Evolutionary conservation across 768 basidiomycete species (phyloP).

Genomic region (Lentinula raphanica): DNA sequence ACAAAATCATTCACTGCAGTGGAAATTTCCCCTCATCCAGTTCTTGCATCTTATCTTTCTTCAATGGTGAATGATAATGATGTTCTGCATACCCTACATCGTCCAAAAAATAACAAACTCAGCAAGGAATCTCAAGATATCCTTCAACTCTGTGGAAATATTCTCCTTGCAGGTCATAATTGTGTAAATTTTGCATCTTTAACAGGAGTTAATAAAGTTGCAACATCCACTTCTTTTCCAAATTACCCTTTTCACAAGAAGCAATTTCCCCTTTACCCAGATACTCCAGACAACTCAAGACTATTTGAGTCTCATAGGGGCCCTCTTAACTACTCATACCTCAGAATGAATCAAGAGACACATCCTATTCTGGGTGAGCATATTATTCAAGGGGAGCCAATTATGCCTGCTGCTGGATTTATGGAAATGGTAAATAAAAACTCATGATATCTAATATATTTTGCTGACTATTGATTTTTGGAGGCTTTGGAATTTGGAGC

Average conservation of each 20-base stretch:
- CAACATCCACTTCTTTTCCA: too few species aligned
- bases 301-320: slow-evolving; percentile 24
- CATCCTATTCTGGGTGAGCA: slow-evolving; percentile 35
- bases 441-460: too few species aligned
- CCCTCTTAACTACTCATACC: slow-evolving; percentile 5
- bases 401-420: slow-evolving; percentile 38
- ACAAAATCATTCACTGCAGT: slow-evolving; percentile 25
- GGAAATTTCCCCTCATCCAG: slow-evolving; percentile 36
- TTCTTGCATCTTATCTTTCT: slow-evolving; percentile 27
- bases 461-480: background rate
- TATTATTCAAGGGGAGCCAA: slow-evolving; percentile 33
- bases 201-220: too few species aligned
- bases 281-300: slow-evolving; percentile 8
- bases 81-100: slow-evolving; percentile 20
- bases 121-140: slow-evolving; percentile 16
- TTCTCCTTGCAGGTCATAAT: too few species aligned
- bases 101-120: too few species aligned
- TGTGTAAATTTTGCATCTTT: too few species aligned
- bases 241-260: slow-evolving; percentile 29
- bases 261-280: slow-evolving; percentile 17
- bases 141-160: too few species aligned
- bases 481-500: slow-evolving; percentile 12
- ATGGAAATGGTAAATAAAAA: slow-evolving; percentile 23
- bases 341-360: slow-evolving; percentile 14
- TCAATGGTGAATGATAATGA: slow-evolving; percentile 14